These are phyloP conservation scores for Globisporangium cystogenes DNA, from an alignment of 352 stramenopile genomes.

Conservation along the genomic window DNA sequence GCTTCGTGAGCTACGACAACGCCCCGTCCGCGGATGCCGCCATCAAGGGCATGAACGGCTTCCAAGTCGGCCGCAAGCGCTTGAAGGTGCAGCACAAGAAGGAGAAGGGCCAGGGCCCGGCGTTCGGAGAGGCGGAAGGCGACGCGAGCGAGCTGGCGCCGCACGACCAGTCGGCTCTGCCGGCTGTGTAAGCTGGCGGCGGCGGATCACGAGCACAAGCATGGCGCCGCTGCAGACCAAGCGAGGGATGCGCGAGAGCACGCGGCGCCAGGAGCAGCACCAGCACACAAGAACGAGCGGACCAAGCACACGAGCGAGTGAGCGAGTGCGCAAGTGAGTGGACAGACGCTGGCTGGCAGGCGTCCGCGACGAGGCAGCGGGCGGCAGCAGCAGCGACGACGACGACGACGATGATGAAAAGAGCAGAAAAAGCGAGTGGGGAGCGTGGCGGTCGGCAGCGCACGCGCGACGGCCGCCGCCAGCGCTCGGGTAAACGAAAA, in stretches of 20 bases:
- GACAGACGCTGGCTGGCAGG: background rate
- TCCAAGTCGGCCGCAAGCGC: constrained; percentile 94
- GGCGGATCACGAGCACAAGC: constrained; percentile 5
- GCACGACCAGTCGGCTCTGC: constrained; percentile 17
- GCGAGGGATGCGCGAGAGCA: background rate
- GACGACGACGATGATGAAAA: background rate
- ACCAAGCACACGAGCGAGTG: background rate
- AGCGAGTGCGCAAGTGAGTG: constrained; percentile 1
- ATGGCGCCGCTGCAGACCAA: constrained; percentile 4
- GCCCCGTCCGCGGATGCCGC: constrained; percentile 87
- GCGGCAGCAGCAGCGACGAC: background rate
- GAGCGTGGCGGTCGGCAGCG: background rate
- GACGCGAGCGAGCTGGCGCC: constrained; percentile 37
- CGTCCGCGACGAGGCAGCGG: background rate
- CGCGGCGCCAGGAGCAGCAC: background rate
- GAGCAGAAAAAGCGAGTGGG: background rate
- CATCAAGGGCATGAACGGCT: constrained; percentile 96
- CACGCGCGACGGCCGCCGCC: background rate
- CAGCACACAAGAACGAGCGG: constrained; percentile 5
- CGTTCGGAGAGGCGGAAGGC: constrained; percentile 71
- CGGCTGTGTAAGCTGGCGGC: constrained; percentile 30
- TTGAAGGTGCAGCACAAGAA: constrained; percentile 96
- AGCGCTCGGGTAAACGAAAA: background rate
- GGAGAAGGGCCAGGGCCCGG: constrained; percentile 69
- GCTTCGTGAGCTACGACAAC: constrained; percentile 96